Base-by-base conservation (phyloP, 2,329 filamentous ascomycete genomes). In the Aspergillus brasiliensis region DNA sequence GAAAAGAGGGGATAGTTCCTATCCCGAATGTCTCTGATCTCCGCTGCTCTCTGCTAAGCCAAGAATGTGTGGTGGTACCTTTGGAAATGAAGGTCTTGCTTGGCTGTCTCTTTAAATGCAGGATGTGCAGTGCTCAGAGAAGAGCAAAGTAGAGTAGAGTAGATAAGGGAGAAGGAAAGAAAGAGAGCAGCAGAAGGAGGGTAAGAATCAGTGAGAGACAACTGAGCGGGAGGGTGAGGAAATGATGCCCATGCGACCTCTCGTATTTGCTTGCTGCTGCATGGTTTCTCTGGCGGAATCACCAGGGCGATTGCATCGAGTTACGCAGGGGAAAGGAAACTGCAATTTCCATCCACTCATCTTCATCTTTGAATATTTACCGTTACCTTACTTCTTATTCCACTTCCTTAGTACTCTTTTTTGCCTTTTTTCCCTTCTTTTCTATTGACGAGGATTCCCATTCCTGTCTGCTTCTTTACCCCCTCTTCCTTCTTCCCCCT, bases 251-350 rank as follows among this genome's bases (percentile, higher is more conserved):
- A 42, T 54, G 51, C 37, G 46, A 31, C 46, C 46, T 49, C 51
- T 54, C 37, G 51, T 44, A 54, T 54, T 34, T 34, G 31, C 31
- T 34, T 54, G 25, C 37, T 44, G 34, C 51, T 53, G 51, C 51
- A 44, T 44, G 51, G 51, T 27, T 44, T 27, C 21, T 52, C 21
- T 52, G 51, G 51, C 21, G 15, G 15, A 23, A 52, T 52, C 40
- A 44, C 40, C 40, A 44, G 40, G 40, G 40, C 40, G 19, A 15
- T 19, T 54, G 40, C 52, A 55, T 46, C 21, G 28, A 34, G 38
- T 46, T 46, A 55, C 52, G 52, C 52, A 55, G 52, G 52, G 52
- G 52, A 55, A 46, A 42, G n/a, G 11, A 55, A 27, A 38, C 34
- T 15, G 31, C 13, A 51, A 21, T 37, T 38, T 44, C 46, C n/a